Evolutionary conservation across 1,284 basidiomycete species (phyloP), one percentile per base, ranked within the genome.

Genomic region (Ceratobasidium papillatum): DNA sequence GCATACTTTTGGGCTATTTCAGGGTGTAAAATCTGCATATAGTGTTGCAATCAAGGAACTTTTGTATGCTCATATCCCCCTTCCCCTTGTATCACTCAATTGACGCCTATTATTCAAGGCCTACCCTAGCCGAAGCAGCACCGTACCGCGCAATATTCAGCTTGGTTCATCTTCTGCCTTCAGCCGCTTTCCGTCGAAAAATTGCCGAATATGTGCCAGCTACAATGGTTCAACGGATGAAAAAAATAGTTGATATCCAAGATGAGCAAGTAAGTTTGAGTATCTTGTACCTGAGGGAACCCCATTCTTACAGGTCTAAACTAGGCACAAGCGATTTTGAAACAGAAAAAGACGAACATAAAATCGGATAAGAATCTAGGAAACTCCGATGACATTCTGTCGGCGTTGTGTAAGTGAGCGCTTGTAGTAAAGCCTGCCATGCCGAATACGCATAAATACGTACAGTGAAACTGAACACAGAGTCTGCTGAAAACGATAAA

Each of bases 281-380:
- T 14, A 9, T 19, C n/a, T 47, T 12, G 27, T 43, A 27, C 47
- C 9, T 30, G n/a, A 56, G 25, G 5, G 11, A 12, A 14, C 43
- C 43, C 11, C 9, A 56, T 30, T 9, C 54, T 56, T 0, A 32
- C n/a, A n/a, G n/a, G n/a, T n/a, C n/a, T n/a, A n/a, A n/a, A n/a
- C 7, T 41, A 71, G 66, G 66, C 66, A 9, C n/a, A 59, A 58
- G 41, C 25, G 14, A 71, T 71, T n/a, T 22, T 71, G 30, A 58
- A 1, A 0, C 25, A 59, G 4, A 71, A 58, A 22, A 49, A 47
- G 25, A 14, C 34, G 3, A 19, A 14, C 3, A 25, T 69, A 12
- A 9, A 65, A 3, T 12, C 19, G 34, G 17, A 34, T n/a, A 27
- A 27, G 7, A 8, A 14, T 0, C 8, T 17, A 3, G 52, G 52